A percentile compares a stretch with the other conserved stretches of the same genome.
These are phyloP conservation scores for Tetracladium marchalianum DNA, from an alignment of 495 filamentous ascomycete species.

Conservation along the genomic window DNA sequence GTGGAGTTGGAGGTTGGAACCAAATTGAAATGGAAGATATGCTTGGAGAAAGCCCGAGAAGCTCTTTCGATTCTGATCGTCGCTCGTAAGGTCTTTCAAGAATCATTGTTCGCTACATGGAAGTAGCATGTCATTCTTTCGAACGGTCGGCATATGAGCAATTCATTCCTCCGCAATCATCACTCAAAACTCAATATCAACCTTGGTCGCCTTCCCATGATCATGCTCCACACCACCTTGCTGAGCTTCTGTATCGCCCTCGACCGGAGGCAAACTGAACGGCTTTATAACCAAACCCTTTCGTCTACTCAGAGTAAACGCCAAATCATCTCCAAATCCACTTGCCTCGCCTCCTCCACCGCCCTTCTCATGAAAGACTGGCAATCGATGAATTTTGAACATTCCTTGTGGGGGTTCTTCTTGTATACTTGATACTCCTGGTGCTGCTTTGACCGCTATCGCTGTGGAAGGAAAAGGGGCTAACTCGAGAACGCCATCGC, in stretches of 20 bases:
- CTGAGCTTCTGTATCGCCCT: slow-evolving; percentile 64
- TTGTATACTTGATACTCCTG: slow-evolving; percentile 28
- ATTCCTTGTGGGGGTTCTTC: slow-evolving; percentile 82
- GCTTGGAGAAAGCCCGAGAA: slow-evolving; percentile 30
- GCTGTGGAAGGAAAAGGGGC: slow-evolving; percentile 57
- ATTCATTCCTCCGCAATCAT: not conserved
- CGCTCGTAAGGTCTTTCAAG: too few relatives aligned
- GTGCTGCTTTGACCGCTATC: slow-evolving; percentile 31
- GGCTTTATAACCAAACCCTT: slow-evolving; percentile 76
- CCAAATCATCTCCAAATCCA: slow-evolving; percentile 71
- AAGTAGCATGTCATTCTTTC: not conserved
- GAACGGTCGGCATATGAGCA: too few relatives aligned
- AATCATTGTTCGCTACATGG: too few relatives aligned
- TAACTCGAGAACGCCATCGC: slow-evolving; percentile 81
- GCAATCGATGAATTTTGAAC: slow-evolving; percentile 70
- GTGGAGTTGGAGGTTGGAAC: slow-evolving; percentile 46
- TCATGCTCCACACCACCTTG: slow-evolving; percentile 30
- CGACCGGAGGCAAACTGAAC: slow-evolving; percentile 83
- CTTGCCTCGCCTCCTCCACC: slow-evolving; percentile 60
- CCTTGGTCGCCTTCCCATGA: slow-evolving; percentile 44
- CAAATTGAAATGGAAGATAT: slow-evolving; percentile 56
- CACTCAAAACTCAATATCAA: slow-evolving; percentile 63
- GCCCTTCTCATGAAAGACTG: slow-evolving; percentile 79
- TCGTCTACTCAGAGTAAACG: slow-evolving; percentile 77
- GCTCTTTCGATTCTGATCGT: slow-evolving; percentile 8